Base-by-base conservation (phyloP, 805 yeast genomes). In the Candida cerambycidarum region DNA sequence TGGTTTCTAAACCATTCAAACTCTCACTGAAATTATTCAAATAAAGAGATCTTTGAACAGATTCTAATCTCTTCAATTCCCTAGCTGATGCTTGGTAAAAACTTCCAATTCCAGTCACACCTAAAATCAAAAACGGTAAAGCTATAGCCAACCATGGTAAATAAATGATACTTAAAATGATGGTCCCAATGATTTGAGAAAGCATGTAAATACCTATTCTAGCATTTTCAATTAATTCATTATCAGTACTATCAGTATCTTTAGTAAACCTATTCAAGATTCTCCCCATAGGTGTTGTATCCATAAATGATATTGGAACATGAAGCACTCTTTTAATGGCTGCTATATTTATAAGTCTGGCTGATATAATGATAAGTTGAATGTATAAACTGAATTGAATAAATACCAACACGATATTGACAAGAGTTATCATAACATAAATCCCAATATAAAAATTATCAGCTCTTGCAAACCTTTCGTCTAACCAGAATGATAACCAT, bases 281-380 rank as follows among this genome's bases (percentile, higher is more conserved):
- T 50, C 96, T 74, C 1, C 96, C 96, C 70, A 85, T 75, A 12
- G 96, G 96, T 0, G 95, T 85, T 9, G 88, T 80, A 56, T 89
- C 96, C 64, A 87, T 74, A 58, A 79, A 89, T 0, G 82, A 64
- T 90, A 87, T 85, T 36, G 95, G 95, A 2, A 92, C 81, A 46
- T 81, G 81, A 45, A 89, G 65, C 11, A 89, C 68, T 27, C 69
- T 73, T 35, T 71, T 61, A 42, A 83, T 69, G 0, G 95, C 90
- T 37, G 53, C 52, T 32, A 82, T 64, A 56, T 87, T 87, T 54
- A 89, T 65, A 12, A 52, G 56, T 41, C 63, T 75, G 4, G 86
- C 70, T 3, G 89, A n/a, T 17, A 16, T n/a, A 15, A 35, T 15
- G 6, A 27, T 16, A 4, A 35, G 8, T 11, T 9, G 3, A 4